phyloP scores from a whole-genome alignment of 2,329 filamentous ascomycete species.

The Aureobasidium zeae region DNA sequence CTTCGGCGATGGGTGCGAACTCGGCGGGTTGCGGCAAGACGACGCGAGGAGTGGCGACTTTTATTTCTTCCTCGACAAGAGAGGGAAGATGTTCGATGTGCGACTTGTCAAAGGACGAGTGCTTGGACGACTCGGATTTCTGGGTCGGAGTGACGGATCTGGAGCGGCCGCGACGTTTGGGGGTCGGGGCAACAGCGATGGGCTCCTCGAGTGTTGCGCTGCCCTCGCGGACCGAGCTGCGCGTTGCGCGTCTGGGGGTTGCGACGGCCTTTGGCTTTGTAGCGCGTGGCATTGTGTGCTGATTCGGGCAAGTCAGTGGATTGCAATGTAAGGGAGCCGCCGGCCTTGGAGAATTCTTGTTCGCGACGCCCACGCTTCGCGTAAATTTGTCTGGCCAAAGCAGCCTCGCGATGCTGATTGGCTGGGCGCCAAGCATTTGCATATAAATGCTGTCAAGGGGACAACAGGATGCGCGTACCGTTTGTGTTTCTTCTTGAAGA shows the following conservation, averaged over 20 bases:
- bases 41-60: neutral
- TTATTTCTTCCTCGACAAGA: neutral
- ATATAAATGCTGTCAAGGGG: conserved; percentile 4
- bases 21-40: neutral
- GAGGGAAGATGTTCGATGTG: neutral
- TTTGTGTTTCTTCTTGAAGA: neutral
- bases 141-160: conserved; percentile 3
- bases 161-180: neutral
- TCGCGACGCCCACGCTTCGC: neutral
- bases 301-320: conserved; percentile 9
- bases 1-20: conserved; percentile 7
- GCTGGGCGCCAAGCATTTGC: neutral
- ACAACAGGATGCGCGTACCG: neutral
- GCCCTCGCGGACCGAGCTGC: conserved; percentile 1
- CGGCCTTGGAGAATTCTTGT: conserved; percentile 11
- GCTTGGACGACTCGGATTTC: conserved; percentile 1
- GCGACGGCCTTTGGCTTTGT: neutral
- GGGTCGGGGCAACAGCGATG: neutral
- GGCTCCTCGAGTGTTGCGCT: conserved; percentile 4
- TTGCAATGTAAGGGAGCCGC: conserved; percentile 1
- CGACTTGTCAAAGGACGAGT: conserved; percentile 8
- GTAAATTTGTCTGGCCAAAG: too few relatives aligned
- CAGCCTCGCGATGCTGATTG: conserved; percentile 8
- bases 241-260: conserved; percentile 1
- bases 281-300: conserved; percentile 7